Evolutionary conservation across 768 basidiomycete species (phyloP), one percentile per base, ranked within the genome.

Genomic region (Dioszegia hungarica): DNA sequence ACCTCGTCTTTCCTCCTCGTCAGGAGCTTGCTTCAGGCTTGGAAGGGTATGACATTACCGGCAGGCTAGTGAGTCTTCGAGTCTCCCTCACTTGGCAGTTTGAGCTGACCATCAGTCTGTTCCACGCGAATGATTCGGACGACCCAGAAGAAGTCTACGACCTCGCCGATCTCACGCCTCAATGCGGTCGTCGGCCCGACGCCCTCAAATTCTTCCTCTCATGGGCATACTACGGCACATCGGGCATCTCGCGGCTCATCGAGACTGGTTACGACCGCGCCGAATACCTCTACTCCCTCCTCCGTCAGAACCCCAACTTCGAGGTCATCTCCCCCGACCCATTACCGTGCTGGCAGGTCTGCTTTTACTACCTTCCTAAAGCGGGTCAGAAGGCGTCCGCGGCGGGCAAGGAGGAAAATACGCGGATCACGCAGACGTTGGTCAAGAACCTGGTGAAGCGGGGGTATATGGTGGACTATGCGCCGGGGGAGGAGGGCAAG

Each of bases 381-480:
- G 31, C 15, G 19, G 27, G 22, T 12, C 12, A 4, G 20, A 17
- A 3, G 10, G 44, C 38, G 20, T 12, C 45, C 31, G 34, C 9
- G 39, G 27, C 12, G 36, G 38, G 27, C 3, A 37, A 27, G 0
- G 57, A 59, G 24, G 44, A 43, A 14, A 54, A 52, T 14, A 55
- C 50, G 20, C 43, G 54, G 40, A 51, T 45, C 11, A 67, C 66
- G 4, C 36, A 48, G 33, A 53, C 54, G 20, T 61, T 67, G 8
- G 57, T 54, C 3, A 47, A 24, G 27, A 41, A 45, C 20, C 34
- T 67, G 20, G 46, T 62, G 2, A 14, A 29, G 2, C 37, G 40
- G 28, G 66, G 66, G 11, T 62, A 55, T 40, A 67, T 67, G 66
- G 46, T 64, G 33, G 66, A 67, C 43, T 67, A 52, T 54, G 66